Base-by-base conservation (phyloP, 225 moss, liverwort and hornwort species). In the Neckera pumila region DNA sequence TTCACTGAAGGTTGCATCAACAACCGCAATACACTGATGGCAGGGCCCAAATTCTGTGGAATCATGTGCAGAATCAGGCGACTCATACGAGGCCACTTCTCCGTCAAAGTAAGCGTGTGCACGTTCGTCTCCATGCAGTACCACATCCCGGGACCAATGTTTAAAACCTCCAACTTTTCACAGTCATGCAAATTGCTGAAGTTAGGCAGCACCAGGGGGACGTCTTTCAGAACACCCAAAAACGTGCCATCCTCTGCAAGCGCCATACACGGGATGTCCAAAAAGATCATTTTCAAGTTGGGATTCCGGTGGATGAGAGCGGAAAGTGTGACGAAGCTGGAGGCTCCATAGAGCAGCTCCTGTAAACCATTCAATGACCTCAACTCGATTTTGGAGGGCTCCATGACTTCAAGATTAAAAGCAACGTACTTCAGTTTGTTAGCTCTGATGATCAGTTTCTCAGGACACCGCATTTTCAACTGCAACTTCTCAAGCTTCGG, bases 191-290 rank as follows among this genome's bases (percentile, higher is more conserved):
- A 57, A 14, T 79, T 90, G 58, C 58, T 90, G 82, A 95, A 93
- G 31, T 78, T 76, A 3, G 96, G 96, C 17, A 95, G 57, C 34
- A 60, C 49, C 27, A 95, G 9, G 13, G 87, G 63, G 1, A 94
- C 88, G 5, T 89, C 91, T 45, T 84, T 89, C 61, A 91, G 38
- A 2, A 93, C 95, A 26, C 90, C 93, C 81, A 87, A 74, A 91
- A 92, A 96, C 4, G 11, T 78, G 11, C 96, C 96, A 21, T 88
- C 92, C 47, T 95, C 96, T 22, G 88, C 95, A 31, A 96, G 93
- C 16, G 90, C 86, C 96, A 96, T 96, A n/a, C 96, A 96, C 1
- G 95, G 95, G 9, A 95, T 89, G 30, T 96, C 96, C 64, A 96
- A 38, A 81, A 95, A 96, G 7, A 96, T 47, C 45, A 91, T 96